Conservation (phyloP, 768 basidiomycete genomes). For the Fomitopsis serialis region DNA sequence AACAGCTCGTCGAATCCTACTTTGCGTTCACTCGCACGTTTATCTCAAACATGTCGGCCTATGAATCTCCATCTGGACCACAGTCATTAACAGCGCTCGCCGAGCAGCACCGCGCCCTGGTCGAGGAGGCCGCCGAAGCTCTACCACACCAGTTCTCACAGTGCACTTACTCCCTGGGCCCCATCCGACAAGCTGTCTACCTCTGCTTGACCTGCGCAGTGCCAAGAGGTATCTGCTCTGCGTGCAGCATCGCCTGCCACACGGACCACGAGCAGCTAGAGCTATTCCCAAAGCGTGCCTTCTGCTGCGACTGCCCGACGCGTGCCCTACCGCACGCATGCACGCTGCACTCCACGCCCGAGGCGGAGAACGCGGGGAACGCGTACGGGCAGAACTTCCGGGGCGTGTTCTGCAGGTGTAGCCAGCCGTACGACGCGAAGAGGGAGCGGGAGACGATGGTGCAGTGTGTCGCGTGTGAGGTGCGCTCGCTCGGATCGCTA, state of each 20-base stretch:
- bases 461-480: conserved; percentile 83
- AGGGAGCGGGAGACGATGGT: conserved; percentile 83
- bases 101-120: conserved; percentile 25
- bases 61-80: conserved; percentile 5
- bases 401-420: conserved; percentile 71
- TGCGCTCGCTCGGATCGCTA: conserved; percentile 29
- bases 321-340: conserved; percentile 53
- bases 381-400: conserved; percentile 71
- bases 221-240: conserved; percentile 68
- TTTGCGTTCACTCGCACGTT: no score
- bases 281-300: conserved; percentile 79
- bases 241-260: conserved; percentile 85
- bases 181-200: conserved; percentile 69
- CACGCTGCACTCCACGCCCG: conserved; percentile 48
- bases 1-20: no score
- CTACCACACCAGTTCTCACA: conserved; percentile 38
- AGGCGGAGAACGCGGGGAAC: conserved; percentile 56
- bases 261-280: conserved; percentile 84
- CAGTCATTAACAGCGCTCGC: conserved; percentile 24
- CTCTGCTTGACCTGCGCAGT: conserved; percentile 72
- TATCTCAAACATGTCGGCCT: no score
- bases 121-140: conserved; percentile 35
- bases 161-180: conserved; percentile 35
- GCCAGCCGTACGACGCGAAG: conserved; percentile 62
- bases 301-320: conserved; percentile 86